phyloP scores from a whole-genome alignment of 1,284 basidiomycete genomes.

The Amylostereum areolatum region DNA sequence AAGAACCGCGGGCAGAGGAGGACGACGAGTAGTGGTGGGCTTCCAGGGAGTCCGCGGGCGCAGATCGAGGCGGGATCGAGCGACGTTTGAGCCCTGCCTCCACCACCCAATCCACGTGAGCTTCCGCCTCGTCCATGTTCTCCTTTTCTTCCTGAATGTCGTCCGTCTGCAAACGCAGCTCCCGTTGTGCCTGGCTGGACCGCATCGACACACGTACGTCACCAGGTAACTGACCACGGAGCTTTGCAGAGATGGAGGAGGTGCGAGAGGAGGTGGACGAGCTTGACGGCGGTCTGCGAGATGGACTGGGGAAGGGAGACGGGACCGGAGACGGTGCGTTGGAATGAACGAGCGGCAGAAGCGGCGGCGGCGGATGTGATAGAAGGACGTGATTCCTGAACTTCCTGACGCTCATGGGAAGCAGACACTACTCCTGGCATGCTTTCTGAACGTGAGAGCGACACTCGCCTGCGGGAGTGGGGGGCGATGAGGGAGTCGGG shows the following conservation, averaged over 20 bases:
- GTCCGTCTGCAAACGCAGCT: slow-evolving; percentile 8
- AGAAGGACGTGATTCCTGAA: slow-evolving; percentile 21
- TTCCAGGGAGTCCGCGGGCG: slow-evolving; percentile 5
- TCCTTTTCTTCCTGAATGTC: slow-evolving; percentile 24
- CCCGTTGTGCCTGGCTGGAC: slow-evolving; percentile 9
- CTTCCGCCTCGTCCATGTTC: slow-evolving; percentile 25
- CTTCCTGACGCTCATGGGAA: slow-evolving; percentile 9
- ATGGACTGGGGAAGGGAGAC: slow-evolving; percentile 17
- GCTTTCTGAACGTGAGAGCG: slow-evolving; percentile 64
- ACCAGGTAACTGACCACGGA: slow-evolving; percentile 18
- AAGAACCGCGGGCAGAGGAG: slow-evolving; percentile 6
- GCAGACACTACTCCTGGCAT: slow-evolving; percentile 28
- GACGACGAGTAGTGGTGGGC: slow-evolving; percentile 2
- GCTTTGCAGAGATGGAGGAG: slow-evolving; percentile 8
- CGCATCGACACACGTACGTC: slow-evolving; percentile 15
- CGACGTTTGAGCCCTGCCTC: slow-evolving; percentile 8
- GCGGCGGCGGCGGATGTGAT: slow-evolving; percentile 11
- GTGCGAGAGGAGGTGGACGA: slow-evolving; percentile 13
- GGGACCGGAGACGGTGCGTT: slow-evolving; percentile 57
- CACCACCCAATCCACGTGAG: slow-evolving; percentile 6
- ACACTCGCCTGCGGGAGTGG: slow-evolving; percentile 31
- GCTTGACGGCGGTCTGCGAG: slow-evolving; percentile 22
- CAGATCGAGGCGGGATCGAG: slow-evolving; percentile 11
- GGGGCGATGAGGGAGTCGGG: slow-evolving; percentile 28
- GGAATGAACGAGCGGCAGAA: slow-evolving; percentile 39